These are phyloP conservation scores for Funneliformis geosporum DNA, from an alignment of 192 early-diverging fungal species.

Conservation along the genomic window DNA sequence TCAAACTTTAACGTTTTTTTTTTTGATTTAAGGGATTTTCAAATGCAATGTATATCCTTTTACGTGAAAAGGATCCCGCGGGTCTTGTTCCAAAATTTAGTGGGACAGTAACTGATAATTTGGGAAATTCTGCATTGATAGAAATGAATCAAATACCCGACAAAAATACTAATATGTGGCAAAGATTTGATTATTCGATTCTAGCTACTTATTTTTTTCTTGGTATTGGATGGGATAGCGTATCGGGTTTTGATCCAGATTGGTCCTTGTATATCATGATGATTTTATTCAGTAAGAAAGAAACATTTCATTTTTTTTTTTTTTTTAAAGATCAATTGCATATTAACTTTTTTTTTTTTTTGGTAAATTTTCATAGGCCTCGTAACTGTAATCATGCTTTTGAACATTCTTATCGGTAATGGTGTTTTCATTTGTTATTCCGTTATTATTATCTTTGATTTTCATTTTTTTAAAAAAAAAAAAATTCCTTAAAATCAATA, in stretches of 20 bases:
- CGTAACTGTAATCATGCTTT: constrained; percentile 2
- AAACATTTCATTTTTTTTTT: background rate
- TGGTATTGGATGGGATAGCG: constrained; percentile 7
- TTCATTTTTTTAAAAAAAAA: background rate
- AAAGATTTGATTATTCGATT: background rate
- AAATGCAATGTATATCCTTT: constrained; percentile 7
- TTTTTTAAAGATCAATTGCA: background rate
- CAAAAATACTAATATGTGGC: background rate
- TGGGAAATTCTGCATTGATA: background rate
- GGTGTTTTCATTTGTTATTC: background rate
- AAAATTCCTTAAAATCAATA: background rate
- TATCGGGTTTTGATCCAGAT: background rate
- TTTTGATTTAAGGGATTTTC: background rate
- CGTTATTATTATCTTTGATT: background rate
- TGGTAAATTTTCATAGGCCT: background rate
- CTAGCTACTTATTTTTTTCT: constrained; percentile 1
- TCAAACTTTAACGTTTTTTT: background rate
- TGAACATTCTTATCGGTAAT: background rate
- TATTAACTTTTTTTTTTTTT: background rate
- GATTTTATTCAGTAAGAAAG: background rate
- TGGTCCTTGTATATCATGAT: background rate
- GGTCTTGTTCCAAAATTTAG: background rate
- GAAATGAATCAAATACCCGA: background rate
- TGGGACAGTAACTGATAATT: background rate
- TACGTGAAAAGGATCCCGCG: background rate